Evolutionary conservation across 805 yeast species (phyloP).

Genomic region (Diddensiella santjacobensis): DNA sequence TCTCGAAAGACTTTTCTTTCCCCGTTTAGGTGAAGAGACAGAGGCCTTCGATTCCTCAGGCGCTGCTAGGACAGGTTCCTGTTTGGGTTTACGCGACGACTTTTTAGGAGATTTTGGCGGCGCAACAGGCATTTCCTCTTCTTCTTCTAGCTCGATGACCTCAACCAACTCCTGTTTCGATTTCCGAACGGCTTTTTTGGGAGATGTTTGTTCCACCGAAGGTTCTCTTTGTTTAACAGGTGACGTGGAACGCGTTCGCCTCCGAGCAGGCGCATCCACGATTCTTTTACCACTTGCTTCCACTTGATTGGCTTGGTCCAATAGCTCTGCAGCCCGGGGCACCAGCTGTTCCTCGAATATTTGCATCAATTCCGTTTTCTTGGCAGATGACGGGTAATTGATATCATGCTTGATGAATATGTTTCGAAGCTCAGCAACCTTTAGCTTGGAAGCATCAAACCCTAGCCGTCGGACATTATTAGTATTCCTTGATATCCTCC

Average conservation of each 20-base stretch:
- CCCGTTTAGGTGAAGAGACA: conserved; percentile 17
- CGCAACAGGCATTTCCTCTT: neutral
- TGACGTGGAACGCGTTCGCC: conserved; percentile 17
- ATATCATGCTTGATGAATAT: conserved; percentile 62
- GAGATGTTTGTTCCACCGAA: conserved; percentile 1
- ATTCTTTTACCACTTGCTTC: conserved; percentile 39
- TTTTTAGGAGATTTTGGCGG: conserved; percentile 5
- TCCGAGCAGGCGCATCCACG: conserved; percentile 36
- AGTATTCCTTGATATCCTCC: conserved; percentile 17
- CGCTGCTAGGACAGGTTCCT: conserved; percentile 1
- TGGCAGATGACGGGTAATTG: conserved; percentile 52
- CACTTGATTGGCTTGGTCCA: conserved; percentile 30
- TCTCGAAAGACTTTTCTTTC: conserved; percentile 15
- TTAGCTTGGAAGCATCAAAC: conserved; percentile 65
- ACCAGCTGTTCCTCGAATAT: conserved; percentile 54
- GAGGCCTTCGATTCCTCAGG: neutral
- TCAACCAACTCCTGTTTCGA: conserved; percentile 12
- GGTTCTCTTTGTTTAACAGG: conserved; percentile 19
- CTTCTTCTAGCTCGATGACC: conserved; percentile 20
- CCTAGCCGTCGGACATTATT: conserved; percentile 33
- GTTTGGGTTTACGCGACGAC: conserved; percentile 1
- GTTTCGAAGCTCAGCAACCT: conserved; percentile 66
- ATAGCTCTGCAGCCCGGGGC: conserved; percentile 44
- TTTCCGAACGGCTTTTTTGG: conserved; percentile 10
- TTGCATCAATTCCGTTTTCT: conserved; percentile 61